Percentiles rank a stretch among this genome's conserved stretches.
These are phyloP conservation scores for Diplodia sapinea DNA, from an alignment of 2,329 filamentous ascomycete genomes.

Conservation along the genomic window DNA sequence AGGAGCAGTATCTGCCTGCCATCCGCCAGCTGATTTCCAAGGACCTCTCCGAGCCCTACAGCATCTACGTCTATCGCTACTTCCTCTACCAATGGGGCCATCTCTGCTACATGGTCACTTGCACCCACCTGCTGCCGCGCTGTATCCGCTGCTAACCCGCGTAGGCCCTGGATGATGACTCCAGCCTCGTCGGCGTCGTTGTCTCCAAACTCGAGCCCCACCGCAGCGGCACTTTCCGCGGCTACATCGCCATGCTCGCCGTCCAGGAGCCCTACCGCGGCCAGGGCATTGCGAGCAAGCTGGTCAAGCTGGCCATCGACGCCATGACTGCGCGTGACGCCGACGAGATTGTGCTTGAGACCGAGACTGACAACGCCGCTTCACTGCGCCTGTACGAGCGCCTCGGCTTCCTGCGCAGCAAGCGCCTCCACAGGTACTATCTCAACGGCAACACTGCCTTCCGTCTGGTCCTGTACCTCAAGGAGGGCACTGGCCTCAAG, in stretches of 20 bases:
- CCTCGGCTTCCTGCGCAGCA: constrained; percentile 88
- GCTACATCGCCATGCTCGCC: constrained; percentile 99
- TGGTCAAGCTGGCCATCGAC: constrained; percentile 90
- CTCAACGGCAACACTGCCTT: constrained; percentile 96
- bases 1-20: constrained; percentile 74
- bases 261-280: constrained; percentile 80
- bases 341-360: constrained; percentile 95
- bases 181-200: constrained; percentile 82
- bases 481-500: constrained; percentile 29
- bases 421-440: constrained; percentile 93
- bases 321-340: constrained; percentile 84
- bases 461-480: constrained; percentile 78
- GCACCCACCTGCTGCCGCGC: constrained; percentile 10
- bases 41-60: constrained; percentile 96
- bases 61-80: constrained; percentile 98
- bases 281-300: constrained; percentile 79
- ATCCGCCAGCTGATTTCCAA: constrained; percentile 94
- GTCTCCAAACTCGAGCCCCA: constrained; percentile 94
- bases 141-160: constrained; percentile 12
- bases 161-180: constrained; percentile 44
- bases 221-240: constrained; percentile 81
- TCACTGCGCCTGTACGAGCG: constrained; percentile 93
- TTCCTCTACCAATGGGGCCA: constrained; percentile 98
- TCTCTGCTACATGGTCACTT: constrained; percentile 85
- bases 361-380: constrained; percentile 87